These are phyloP conservation scores for Hypoxylon crocopeplum DNA, from an alignment of 495 filamentous ascomycete genomes.

Conservation along the genomic window DNA sequence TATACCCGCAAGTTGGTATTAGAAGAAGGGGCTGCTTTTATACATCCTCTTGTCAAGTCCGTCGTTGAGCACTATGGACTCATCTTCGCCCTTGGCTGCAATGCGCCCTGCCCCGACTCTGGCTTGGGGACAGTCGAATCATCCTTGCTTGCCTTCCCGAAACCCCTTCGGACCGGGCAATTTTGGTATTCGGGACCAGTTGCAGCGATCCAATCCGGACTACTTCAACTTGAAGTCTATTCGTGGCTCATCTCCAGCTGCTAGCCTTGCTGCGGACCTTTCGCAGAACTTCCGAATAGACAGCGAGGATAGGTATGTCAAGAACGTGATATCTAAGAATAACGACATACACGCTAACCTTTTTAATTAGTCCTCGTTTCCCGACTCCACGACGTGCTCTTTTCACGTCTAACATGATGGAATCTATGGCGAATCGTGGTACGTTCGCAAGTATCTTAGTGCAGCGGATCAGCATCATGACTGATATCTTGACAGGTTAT, in stretches of 20 bases:
- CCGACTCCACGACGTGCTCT: constrained; percentile 92
- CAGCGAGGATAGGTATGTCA: constrained; percentile 78
- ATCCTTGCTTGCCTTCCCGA: constrained; percentile 55
- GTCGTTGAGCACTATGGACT: constrained; percentile 68
- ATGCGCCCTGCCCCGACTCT: constrained; percentile 82
- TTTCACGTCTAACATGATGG: constrained; percentile 82
- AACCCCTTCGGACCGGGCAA: constrained; percentile 65
- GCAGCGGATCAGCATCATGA: constrained; percentile 1
- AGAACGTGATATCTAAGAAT: constrained; percentile 23
- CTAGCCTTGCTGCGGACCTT: constrained; percentile 88
- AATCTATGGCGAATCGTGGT: constrained; percentile 73
- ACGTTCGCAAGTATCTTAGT: constrained; percentile 48
- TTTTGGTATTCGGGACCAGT: constrained; percentile 73
- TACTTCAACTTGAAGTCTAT: constrained; percentile 80
- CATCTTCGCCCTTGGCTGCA: constrained; percentile 91
- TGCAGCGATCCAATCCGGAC: constrained; percentile 58
- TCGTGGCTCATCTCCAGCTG: constrained; percentile 86
- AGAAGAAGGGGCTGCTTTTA: constrained; percentile 32
- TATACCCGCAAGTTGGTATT: constrained; percentile 23
- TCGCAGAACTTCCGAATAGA: constrained; percentile 94
- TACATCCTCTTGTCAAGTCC: constrained; percentile 15
- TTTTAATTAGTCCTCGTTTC: constrained; percentile 74
- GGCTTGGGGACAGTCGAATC: constrained; percentile 53
- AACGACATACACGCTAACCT: constrained; percentile 34
- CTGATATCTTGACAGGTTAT: constrained; percentile 57